phyloP scores from a whole-genome alignment of 2,329 filamentous ascomycete genomes.

The Daldinia sp. region DNA sequence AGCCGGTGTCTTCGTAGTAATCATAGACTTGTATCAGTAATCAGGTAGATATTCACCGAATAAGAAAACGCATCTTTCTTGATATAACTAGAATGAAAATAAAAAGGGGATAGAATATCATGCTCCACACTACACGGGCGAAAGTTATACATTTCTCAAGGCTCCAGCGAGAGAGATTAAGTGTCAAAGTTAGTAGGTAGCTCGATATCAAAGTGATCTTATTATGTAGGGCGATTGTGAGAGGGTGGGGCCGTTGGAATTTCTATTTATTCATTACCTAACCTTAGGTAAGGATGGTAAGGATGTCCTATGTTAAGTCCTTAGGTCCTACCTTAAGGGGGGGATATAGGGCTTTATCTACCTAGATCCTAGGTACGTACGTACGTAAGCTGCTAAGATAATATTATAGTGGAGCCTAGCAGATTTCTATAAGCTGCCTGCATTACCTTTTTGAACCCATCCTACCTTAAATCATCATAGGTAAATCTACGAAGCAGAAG shows the following conservation, averaged over 20 bases:
- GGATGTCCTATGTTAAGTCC: no score
- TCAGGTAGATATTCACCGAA: neutral
- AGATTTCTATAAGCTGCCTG: no score
- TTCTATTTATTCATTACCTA: no score
- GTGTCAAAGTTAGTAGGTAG: neutral
- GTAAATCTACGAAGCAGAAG: neutral
- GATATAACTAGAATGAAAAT: neutral
- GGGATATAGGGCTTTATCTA: neutral
- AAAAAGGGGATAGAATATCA: neutral
- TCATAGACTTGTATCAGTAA: neutral
- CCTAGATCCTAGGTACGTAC: neutral
- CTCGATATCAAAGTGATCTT: neutral
- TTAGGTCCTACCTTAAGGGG: no score
- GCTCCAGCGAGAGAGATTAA: no score
- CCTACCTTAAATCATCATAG: neutral
- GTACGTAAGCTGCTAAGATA: neutral
- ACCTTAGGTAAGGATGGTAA: no score
- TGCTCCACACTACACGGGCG: neutral
- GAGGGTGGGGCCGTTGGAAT: neutral
- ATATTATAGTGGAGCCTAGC: no score
- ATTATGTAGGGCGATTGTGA: neutral
- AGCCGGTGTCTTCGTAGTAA: neutral
- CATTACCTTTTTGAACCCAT: neutral
- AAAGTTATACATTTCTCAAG: neutral
- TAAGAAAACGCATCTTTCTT: neutral